Evolutionary conservation across 192 early-diverging fungal species (phyloP).

Genomic region (Gaertneriomyces semiglobifer): DNA sequence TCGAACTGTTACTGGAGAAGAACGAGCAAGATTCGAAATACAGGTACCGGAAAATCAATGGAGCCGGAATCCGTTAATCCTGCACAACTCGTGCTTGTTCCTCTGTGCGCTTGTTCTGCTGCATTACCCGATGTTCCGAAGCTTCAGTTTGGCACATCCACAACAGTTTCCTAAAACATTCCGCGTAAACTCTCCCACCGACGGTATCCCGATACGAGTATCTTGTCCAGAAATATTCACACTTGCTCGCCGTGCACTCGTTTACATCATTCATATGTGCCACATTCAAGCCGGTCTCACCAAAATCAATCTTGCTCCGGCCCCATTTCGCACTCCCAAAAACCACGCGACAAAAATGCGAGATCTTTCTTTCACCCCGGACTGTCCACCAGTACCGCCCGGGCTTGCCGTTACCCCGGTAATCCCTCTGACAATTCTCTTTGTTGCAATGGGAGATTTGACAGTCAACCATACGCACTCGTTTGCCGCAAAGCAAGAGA

Average conservation of each 20-base stretch:
- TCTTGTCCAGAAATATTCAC: conserved; percentile 1
- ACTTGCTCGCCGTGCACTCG: conserved; percentile 1
- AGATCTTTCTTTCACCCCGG: background rate
- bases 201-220: background rate
- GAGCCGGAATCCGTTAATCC: background rate
- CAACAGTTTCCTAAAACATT: background rate
- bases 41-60: background rate
- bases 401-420: background rate
- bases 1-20: background rate
- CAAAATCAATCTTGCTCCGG: background rate
- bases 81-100: background rate
- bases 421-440: background rate
- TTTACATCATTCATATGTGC: background rate
- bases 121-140: background rate
- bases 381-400: background rate
- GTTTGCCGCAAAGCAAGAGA: background rate
- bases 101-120: background rate
- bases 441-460: background rate
- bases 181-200: background rate
- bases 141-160: background rate
- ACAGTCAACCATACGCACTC: background rate
- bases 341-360: background rate
- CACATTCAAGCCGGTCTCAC: background rate
- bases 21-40: no score
- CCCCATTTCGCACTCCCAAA: background rate